A percentile compares a stretch with the other conserved stretches of the same genome.
These are phyloP conservation scores for Boletus austroedulis DNA, from an alignment of 1,284 basidiomycete species.

Conservation along the genomic window DNA sequence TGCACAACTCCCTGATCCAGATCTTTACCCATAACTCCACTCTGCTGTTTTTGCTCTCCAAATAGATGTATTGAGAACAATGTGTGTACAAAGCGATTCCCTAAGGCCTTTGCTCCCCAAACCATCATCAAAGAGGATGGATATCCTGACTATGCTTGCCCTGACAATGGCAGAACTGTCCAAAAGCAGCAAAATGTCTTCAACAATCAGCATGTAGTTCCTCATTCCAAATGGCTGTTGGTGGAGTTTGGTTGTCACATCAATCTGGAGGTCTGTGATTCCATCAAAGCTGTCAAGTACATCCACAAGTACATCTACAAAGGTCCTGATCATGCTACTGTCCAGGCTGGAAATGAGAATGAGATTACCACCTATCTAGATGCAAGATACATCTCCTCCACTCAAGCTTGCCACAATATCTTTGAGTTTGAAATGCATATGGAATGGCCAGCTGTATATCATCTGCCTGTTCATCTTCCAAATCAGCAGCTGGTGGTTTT, in stretches of 20 bases:
- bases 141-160: conserved; percentile 11
- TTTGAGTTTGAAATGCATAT: conserved; percentile 23
- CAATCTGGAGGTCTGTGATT: background rate
- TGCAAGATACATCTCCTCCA: conserved; percentile 16
- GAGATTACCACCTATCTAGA: conserved; percentile 19
- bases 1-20: conserved; percentile 2
- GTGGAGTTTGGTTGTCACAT: conserved; percentile 19
- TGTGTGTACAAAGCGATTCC: conserved; percentile 7
- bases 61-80: conserved; percentile 1
- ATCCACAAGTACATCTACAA: conserved; percentile 48
- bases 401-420: conserved; percentile 16
- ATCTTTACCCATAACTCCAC: background rate
- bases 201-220: background rate
- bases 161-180: conserved; percentile 8
- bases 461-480: conserved; percentile 15
- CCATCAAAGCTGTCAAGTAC: conserved; percentile 36
- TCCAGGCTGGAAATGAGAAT: conserved; percentile 9
- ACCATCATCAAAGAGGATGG: conserved; percentile 11
- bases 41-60: conserved; percentile 1
- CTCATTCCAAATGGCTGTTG: conserved; percentile 3
- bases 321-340: conserved; percentile 34
- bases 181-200: background rate
- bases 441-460: conserved; percentile 17
- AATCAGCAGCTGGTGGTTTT: conserved; percentile 39
- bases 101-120: background rate